Evolutionary conservation across 805 yeast species (phyloP), one percentile per base, ranked within the genome.

Genomic region (Lipomyces kockii): DNA sequence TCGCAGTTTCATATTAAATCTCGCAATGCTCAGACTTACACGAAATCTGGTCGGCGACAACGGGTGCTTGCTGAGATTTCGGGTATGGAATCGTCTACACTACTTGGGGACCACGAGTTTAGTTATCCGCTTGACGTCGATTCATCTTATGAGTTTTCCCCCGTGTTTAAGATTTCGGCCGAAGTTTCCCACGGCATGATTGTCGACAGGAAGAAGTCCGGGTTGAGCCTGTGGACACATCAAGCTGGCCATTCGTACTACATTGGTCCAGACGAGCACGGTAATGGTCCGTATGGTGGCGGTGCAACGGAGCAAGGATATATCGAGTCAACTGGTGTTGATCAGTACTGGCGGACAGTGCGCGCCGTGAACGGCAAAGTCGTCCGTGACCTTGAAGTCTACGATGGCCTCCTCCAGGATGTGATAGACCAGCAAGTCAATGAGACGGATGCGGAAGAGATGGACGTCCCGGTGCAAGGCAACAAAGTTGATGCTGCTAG

Each of bases 241-340:
- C 71, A 68, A 43, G 46, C 71, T 14, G 71, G 71, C 2, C 43
- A 25, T 25, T 63, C 70, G 9, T 68, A 67, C 60, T 68, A 68
- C 46, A 51, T 62, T 34, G 64, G 60, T 5, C 60, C 32, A n/a
- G 68, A 68, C 39, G 43, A 58, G 4, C 34, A 66, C 5, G 68
- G 69, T 2, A 54, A 66, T 37, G 71, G 71, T 9, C 71, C 71
- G 2, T 68, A 53, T 27, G 71, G 70, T 25, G 71, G 71, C 29
- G 71, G 71, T 39, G 54, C 63, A 3, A 68, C 71, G 27, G 67
- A 66, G 43, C 71, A 68, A 34, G 66, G 61, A 2, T 67, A 43
- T 27, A 34, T 62, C n/a, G 46, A 43, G 29, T 25, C 62, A 9
- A 37, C 14, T 25, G 62, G 34, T 17, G 39, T 9, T 11, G 63